Conservation (phyloP, 2,329 filamentous ascomycete species). For the Fusarium agapanthi region DNA sequence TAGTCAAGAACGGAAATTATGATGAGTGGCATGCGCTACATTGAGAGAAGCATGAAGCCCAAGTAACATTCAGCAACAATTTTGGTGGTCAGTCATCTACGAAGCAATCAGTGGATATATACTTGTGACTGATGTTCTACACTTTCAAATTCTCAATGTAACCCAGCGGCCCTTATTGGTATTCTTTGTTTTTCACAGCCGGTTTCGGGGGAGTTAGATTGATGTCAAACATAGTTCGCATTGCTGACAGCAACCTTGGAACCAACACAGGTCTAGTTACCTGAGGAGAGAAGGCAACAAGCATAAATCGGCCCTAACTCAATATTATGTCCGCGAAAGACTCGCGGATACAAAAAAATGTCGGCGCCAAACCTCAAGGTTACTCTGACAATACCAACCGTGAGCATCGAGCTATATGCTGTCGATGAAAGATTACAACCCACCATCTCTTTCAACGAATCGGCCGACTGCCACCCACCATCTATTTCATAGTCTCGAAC, state of each 20-base stretch:
- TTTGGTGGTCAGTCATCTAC: not conserved
- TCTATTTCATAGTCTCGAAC: constrained; percentile 75
- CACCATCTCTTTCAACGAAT: not conserved
- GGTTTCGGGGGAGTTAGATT: not conserved
- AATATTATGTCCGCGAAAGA: not conserved
- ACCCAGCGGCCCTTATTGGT: not conserved
- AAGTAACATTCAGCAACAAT: not conserved
- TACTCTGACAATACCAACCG: not conserved
- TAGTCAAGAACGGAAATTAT: not conserved
- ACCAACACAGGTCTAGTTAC: not conserved
- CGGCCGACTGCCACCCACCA: not conserved
- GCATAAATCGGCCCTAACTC: no score
- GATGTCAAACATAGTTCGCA: not conserved
- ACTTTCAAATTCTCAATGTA: not conserved
- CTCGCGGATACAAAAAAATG: not conserved
- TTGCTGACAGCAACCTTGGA: not conserved
- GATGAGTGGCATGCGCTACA: not conserved
- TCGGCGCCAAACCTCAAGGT: not conserved
- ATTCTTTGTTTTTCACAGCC: not conserved
- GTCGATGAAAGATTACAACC: not conserved
- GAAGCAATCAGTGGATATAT: not conserved
- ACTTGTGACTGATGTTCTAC: not conserved
- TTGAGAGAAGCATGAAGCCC: not conserved
- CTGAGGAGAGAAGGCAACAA: not conserved
- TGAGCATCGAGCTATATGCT: not conserved